Evolutionary conservation across 2,329 filamentous ascomycete genomes (phyloP), one percentile per base, ranked within the genome.

Genomic region (Apiospora marii): DNA sequence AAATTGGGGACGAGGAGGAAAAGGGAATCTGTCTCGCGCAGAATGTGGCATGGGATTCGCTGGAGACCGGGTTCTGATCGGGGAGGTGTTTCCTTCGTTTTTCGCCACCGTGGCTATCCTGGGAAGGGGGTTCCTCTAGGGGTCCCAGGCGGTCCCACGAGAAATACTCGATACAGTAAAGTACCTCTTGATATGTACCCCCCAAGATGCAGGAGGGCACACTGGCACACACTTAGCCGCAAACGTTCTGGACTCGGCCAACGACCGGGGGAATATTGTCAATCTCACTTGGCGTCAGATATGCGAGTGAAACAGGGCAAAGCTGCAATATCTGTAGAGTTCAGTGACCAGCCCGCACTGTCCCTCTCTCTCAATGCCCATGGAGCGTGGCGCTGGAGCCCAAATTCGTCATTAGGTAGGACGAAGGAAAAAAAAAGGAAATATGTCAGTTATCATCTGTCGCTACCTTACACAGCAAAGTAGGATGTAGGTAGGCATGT

Each of bases 31-130:
- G 58, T 64, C 30, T 64, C 27, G 51, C 51, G 58, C 7, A 41
- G 30, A 7, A 34, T 61, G 34, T 34, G 30, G 53, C 19, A 61
- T 61, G 53, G 53, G 30, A 64, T 64, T 69, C 22, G 67, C 24
- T 34, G 24, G 24, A 49, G 67, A 27, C 44, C 24, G 27, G 27
- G 27, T 30, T 30, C 27, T 30, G 27, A 30, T 4, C 27, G 68
- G 68, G 68, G 48, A 70, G 41, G 43, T n/a, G 68, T 49, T 48
- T 70, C 53, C 46, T 48, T 46, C 30, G 24, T 70, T 70, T 68
- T 80, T 80, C 74, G 79, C 79, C 79, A 81, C 79, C 78, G 76
- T 74, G 78, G 76, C 78, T 78, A 79, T 77, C 34, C 58, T 64
- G 34, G 58, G 58, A 64, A 64, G 58, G 78, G 73, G 67, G 76